Conservation (phyloP, 768 basidiomycete species). For the Lentinula sp. region DNA sequence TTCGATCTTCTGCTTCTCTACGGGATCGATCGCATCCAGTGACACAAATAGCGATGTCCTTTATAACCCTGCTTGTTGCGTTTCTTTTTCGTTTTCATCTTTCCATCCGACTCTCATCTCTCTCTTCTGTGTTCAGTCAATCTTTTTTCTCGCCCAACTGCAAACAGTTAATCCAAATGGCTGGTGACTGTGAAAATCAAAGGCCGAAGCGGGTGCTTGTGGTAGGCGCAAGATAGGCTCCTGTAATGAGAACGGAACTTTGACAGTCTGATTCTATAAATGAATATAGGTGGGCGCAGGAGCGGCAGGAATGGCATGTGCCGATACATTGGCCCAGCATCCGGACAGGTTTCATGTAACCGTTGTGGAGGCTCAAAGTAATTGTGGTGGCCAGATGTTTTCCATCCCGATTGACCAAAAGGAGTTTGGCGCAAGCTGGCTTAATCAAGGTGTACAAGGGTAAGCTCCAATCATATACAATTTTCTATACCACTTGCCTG, state of each 20-base stretch:
- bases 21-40: not conserved
- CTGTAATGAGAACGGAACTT: not conserved
- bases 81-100: not conserved
- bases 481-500: not conserved
- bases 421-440: slow-evolving; percentile 5
- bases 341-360: slow-evolving; percentile 9
- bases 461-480: not conserved
- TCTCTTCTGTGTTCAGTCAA: not conserved
- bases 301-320: slow-evolving; percentile 9
- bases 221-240: not conserved
- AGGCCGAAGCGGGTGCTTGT: not conserved
- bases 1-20: not conserved
- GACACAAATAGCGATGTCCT: not conserved
- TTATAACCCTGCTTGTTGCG: not conserved
- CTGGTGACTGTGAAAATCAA: not conserved
- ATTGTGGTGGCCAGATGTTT: slow-evolving; percentile 10
- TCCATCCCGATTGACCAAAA: slow-evolving; percentile 6
- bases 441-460: slow-evolving; percentile 11
- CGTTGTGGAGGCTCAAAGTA: slow-evolving; percentile 5
- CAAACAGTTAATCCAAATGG: not conserved
- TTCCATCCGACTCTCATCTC: not conserved
- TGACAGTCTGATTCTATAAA: not conserved
- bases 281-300: slow-evolving; percentile 5
- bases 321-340: slow-evolving; percentile 5
- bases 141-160: not conserved